Base-by-base conservation (phyloP, 352 stramenopile species). In the Phytopythium aichiense region DNA sequence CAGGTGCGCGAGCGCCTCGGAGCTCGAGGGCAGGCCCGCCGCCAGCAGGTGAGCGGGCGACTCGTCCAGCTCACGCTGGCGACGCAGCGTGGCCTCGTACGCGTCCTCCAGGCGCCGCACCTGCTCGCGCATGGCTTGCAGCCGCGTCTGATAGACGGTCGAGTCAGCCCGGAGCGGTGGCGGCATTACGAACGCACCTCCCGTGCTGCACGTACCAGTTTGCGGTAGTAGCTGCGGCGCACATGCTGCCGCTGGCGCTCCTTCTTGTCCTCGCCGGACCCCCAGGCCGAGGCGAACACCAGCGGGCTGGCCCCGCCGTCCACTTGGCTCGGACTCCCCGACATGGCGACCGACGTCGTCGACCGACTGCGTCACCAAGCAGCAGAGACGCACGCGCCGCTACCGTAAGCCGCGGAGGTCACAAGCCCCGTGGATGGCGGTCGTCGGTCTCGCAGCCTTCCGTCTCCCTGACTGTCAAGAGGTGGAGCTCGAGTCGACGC, bases 201-300 rank as follows among this genome's bases (percentile, higher is more conserved):
- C 25, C 25, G 25, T 30, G 25, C 25, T 38, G 33, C 11, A 38
- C 33, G 33, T 16, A 74, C 74, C 63, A 75, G 69, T 48, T 77
- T 66, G 2, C 72, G 64, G 51, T 79, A 66, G 64, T 83, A 80
- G 53, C 65, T 78, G 54, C 69, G 69, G 42, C 70, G 76, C 37
- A 88, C 81, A 56, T 90, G 76, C 66, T 85, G 70, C 15, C 79
- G 77, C 66, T 90, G 79, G 4, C 78, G 76, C 64, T 72, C 73
- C 18, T 77, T 72, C 56, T 66, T 77, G 25, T 56, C 53, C 23
- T 69, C 65, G 6, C 65, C 66, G 23, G 43, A 42, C 23, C 50
- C 30, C 40, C 40, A 46, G 50, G n/a, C 50, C 23, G 25, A 40
- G 23, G 50, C n/a, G 50, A 56, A 56, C 22, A 56, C 28, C 13